Conservation (phyloP, 208 protist genomes). For the Endotrypanum monterogeii region DNA sequence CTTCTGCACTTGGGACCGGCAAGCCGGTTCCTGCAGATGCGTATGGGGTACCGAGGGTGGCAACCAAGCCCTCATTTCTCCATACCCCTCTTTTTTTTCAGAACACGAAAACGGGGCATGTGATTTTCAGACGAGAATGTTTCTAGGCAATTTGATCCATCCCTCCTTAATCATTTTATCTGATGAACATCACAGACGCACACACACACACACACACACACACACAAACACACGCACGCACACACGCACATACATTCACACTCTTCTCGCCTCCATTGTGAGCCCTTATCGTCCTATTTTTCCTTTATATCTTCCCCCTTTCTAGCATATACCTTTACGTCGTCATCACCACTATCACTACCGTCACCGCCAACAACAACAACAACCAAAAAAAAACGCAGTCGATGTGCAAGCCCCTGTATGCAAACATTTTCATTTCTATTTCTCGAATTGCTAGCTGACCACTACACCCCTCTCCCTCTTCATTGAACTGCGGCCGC, state of each 20-base stretch:
- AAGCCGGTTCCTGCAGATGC: neutral
- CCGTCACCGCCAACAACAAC: neutral
- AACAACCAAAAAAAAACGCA: neutral
- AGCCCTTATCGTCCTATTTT: neutral
- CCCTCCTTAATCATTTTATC: neutral
- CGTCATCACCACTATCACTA: neutral
- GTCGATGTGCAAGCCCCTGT: neutral
- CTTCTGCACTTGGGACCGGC: neutral
- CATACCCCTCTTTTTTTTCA: neutral
- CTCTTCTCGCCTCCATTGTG: neutral
- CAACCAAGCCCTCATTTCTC: slow-evolving; percentile 1
- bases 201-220: neutral
- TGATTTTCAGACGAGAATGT: too few species aligned
- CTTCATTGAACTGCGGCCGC: neutral
- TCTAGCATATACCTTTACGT: neutral
- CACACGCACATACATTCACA: slow-evolving; percentile 13
- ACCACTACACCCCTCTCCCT: neutral
- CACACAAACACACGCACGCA: neutral
- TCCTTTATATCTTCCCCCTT: neutral
- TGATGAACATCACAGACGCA: neutral
- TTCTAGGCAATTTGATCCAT: neutral
- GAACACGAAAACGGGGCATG: neutral
- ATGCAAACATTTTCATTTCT: slow-evolving; percentile 1
- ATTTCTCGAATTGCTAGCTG: neutral
- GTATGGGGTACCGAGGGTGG: neutral